These are phyloP conservation scores for Puccinia hordei DNA, from an alignment of 1,284 basidiomycete species.

Conservation along the genomic window DNA sequence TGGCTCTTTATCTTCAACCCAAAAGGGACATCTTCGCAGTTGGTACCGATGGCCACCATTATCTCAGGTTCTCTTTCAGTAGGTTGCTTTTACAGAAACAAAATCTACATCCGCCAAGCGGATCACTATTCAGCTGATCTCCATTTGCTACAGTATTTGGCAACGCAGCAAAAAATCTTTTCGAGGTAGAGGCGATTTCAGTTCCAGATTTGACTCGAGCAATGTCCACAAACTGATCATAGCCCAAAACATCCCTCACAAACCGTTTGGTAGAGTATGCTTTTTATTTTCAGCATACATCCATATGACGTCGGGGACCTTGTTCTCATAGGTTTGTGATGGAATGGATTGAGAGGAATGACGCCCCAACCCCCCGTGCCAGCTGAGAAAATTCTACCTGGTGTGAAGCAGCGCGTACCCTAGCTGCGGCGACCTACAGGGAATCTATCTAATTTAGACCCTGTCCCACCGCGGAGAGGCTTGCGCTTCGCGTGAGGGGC, in stretches of 20 bases:
- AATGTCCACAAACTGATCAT: neutral
- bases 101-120: constrained; percentile 1
- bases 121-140: too few relatives aligned
- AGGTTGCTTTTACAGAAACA: neutral
- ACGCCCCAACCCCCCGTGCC: too few relatives aligned
- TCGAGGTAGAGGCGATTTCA: constrained; percentile 65
- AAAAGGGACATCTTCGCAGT: constrained; percentile 71
- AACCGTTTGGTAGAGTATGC: constrained; percentile 14
- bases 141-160: constrained; percentile 64
- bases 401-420: constrained; percentile 75
- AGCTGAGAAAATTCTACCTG: neutral
- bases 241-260: neutral
- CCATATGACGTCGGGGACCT: constrained; percentile 59
- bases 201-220: neutral
- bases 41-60: constrained; percentile 77
- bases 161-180: constrained; percentile 76
- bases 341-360: too few relatives aligned
- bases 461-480: too few relatives aligned
- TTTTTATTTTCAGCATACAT: constrained; percentile 54
- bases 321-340: constrained; percentile 56
- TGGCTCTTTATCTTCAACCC: constrained; percentile 78
- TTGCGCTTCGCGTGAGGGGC: too few relatives aligned
- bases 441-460: too few relatives aligned
- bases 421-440: constrained; percentile 77
- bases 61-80: constrained; percentile 61